These are phyloP conservation scores for Talaromyces rugulosus DNA, from an alignment of 2,329 filamentous ascomycete species.

Conservation along the genomic window DNA sequence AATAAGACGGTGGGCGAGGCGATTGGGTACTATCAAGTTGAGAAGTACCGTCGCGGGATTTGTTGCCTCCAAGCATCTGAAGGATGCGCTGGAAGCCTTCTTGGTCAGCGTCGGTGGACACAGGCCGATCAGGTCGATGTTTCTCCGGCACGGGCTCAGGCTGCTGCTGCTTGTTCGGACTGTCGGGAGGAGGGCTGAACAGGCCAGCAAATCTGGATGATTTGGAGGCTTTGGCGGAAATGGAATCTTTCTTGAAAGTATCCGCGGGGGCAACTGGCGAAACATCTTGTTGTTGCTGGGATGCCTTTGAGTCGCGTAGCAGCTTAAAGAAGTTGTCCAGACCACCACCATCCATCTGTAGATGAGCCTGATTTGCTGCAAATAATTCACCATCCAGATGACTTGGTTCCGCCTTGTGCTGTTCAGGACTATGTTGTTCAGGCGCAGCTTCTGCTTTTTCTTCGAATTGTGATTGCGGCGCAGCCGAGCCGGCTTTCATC, in stretches of 20 bases:
- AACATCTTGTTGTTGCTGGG: constrained; percentile 25
- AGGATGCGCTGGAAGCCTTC: constrained; percentile 81
- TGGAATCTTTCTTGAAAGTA: constrained; percentile 40
- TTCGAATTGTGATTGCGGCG: constrained; percentile 25
- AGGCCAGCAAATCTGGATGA: constrained; percentile 84
- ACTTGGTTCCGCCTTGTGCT: constrained; percentile 35
- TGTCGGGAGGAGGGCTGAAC: constrained; percentile 59
- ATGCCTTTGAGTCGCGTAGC: constrained; percentile 49
- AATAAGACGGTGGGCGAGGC: constrained; percentile 25
- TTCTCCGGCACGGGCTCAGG: constrained; percentile 19
- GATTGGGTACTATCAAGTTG: constrained; percentile 34
- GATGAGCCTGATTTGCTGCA: constrained; percentile 54
- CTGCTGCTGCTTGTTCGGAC: constrained; percentile 40
- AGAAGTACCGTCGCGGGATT: constrained; percentile 42
- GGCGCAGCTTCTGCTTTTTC: constrained; percentile 41
- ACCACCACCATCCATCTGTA: constrained; percentile 62
- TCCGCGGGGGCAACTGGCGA: constrained; percentile 33
- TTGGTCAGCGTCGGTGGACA: constrained; percentile 62
- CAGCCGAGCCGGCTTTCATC: constrained; percentile 67
- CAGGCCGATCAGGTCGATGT: constrained; percentile 32
- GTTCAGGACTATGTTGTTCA: constrained; percentile 18
- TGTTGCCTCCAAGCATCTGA: constrained; percentile 67
- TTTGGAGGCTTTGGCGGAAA: constrained; percentile 54
- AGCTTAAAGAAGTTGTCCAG: constrained; percentile 75
- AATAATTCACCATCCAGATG: constrained; percentile 49